Conservation (phyloP, 139 green algal genomes). For the Mesostigma viride region DNA sequence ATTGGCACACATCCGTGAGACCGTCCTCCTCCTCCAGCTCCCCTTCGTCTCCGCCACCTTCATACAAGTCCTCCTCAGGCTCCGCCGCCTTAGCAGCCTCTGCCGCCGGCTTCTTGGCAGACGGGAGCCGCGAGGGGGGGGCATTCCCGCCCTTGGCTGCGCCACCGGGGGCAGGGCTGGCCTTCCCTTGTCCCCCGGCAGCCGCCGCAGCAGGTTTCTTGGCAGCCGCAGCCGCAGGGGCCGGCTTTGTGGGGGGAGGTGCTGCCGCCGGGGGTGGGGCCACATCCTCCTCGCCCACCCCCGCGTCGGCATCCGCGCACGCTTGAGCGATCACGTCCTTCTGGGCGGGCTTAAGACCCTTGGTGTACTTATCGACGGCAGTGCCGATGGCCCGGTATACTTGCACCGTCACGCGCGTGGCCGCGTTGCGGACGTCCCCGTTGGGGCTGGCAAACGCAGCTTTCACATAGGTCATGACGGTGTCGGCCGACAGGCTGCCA, state of each 20-base stretch:
- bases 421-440: conserved; percentile 45
- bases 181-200: too few species aligned
- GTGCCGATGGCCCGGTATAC: conserved; percentile 41
- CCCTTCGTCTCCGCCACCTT: too few species aligned
- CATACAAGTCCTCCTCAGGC: too few species aligned
- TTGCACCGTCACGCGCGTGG: conserved; percentile 43
- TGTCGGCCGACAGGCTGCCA: not conserved
- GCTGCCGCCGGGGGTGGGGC: too few species aligned
- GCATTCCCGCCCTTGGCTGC: too few species aligned
- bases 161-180: too few species aligned
- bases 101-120: too few species aligned
- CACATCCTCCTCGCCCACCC: too few species aligned
- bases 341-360: conserved; percentile 66
- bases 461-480: conserved; percentile 55
- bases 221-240: not conserved
- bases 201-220: too few species aligned
- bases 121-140: too few species aligned
- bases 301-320: conserved; percentile 22
- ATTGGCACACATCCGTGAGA: conserved; percentile 5
- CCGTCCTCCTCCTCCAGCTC: conserved; percentile 6
- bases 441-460: conserved; percentile 47
- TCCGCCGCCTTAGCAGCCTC: too few species aligned
- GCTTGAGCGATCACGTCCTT: conserved; percentile 55
- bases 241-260: too few species aligned
- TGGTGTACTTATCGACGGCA: conserved; percentile 41